Conservation (phyloP, 306 rosid genomes). For the Cyamopsis tetragonoloba region DNA sequence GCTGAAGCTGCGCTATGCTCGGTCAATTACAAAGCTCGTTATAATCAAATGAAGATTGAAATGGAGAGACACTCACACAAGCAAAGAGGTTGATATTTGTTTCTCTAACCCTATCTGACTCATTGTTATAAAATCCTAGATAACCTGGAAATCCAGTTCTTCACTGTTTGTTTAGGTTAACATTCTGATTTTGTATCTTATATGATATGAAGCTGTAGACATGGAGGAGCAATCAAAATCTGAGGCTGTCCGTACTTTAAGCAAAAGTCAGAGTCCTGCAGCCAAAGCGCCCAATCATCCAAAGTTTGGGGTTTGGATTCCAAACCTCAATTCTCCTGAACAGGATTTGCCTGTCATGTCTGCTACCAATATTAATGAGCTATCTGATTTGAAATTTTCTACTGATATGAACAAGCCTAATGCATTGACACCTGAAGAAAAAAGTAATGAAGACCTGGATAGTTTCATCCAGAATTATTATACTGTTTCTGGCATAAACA, state of each 20-base stretch:
- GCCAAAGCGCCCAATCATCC: conserved; percentile 35
- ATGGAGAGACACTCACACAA: conserved; percentile 48
- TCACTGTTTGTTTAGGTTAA: conserved; percentile 12
- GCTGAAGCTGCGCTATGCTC: conserved; percentile 94
- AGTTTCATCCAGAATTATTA: conserved; percentile 25
- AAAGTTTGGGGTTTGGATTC: too few relatives aligned
- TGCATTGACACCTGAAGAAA: conserved; percentile 22
- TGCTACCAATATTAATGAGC: conserved; percentile 23
- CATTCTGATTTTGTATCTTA: conserved; percentile 26
- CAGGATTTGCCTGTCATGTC: conserved; percentile 23
- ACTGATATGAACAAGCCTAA: conserved; percentile 30
- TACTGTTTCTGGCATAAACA: conserved; percentile 24
- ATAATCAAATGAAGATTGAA: conserved; percentile 61
- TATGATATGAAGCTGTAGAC: conserved; percentile 34
- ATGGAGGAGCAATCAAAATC: conserved; percentile 33
- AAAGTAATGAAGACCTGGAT: conserved; percentile 19
- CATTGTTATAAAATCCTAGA: conserved; percentile 1
- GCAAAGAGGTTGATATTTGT: conserved; percentile 49
- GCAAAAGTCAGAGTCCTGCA: conserved; percentile 27
- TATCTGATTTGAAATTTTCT: conserved; percentile 32
- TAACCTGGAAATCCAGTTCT: neutral
- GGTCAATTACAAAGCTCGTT: conserved; percentile 62
- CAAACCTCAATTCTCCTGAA: conserved; percentile 23
- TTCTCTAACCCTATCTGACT: neutral
- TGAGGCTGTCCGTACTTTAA: conserved; percentile 33